Percentiles rank a stretch among this genome's conserved stretches.
Evolutionary conservation across 2,329 filamentous ascomycete species (phyloP).

Genomic region (Epichloe uncinata): DNA sequence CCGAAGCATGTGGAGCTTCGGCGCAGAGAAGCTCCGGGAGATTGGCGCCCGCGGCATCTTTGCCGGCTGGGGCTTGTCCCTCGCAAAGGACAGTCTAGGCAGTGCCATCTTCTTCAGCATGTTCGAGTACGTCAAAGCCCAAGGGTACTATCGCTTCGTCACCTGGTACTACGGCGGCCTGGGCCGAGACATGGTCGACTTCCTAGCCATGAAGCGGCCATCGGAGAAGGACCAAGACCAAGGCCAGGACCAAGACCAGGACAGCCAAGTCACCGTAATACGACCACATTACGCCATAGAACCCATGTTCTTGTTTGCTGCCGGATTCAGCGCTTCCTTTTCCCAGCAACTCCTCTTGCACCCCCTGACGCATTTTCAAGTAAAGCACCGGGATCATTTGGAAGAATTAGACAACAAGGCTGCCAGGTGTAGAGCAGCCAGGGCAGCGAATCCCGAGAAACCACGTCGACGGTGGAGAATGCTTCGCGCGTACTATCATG

Average conservation of each 20-base stretch:
- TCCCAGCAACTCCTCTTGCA: slow-evolving; percentile 58
- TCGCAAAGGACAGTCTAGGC: slow-evolving; percentile 57
- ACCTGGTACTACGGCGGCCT: slow-evolving; percentile 54
- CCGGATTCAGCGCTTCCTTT: slow-evolving; percentile 55
- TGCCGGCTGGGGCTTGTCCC: slow-evolving; percentile 56
- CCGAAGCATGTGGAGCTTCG: slow-evolving; percentile 62
- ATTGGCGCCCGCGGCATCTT: slow-evolving; percentile 63
- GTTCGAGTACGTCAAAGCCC: slow-evolving; percentile 66
- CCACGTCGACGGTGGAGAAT: slow-evolving; percentile 33
- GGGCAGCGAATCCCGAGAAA: slow-evolving; percentile 17
- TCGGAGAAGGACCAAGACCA: slow-evolving; percentile 9
- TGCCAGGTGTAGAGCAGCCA: slow-evolving; percentile 27
- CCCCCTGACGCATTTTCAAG: slow-evolving; percentile 56
- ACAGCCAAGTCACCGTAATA: slow-evolving; percentile 35
- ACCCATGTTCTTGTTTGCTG: slow-evolving; percentile 55
- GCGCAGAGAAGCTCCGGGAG: slow-evolving; percentile 47
- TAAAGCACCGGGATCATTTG: slow-evolving; percentile 58
- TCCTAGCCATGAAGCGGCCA: slow-evolving; percentile 34
- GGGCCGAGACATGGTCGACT: slow-evolving; percentile 36
- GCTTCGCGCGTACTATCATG: slow-evolving; percentile 53
- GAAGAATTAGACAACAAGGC: slow-evolving; percentile 56
- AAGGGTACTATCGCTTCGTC: slow-evolving; percentile 57
- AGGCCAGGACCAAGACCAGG: slow-evolving; percentile 6
- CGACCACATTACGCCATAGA: slow-evolving; percentile 64
- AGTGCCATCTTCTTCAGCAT: slow-evolving; percentile 60